These are phyloP conservation scores for Clitopilus passeckerianus DNA, from an alignment of 768 basidiomycete species.

Conservation along the genomic window DNA sequence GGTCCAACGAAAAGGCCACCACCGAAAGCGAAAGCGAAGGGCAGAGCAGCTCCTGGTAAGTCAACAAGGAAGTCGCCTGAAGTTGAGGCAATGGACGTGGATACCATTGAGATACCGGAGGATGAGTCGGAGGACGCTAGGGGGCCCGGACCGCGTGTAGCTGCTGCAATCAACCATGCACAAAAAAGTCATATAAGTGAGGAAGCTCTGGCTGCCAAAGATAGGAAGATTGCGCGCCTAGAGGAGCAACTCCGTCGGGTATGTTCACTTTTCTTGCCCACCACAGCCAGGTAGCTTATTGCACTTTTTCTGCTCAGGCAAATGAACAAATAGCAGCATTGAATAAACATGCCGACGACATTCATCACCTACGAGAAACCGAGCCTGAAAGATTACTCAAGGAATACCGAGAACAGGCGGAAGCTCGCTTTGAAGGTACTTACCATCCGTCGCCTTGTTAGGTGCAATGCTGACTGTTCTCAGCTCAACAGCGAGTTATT, in stretches of 20 bases:
- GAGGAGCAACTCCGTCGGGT: conserved; percentile 21
- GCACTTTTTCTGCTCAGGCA: conserved; percentile 19
- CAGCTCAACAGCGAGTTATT: conserved; percentile 56
- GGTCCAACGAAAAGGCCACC: conserved; percentile 19
- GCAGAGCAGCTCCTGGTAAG: conserved; percentile 9
- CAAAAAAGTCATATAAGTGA: background rate
- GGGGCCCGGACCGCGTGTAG: conserved; percentile 3
- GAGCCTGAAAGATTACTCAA: conserved; percentile 58
- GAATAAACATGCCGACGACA: conserved; percentile 52
- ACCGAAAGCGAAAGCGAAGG: conserved; percentile 28
- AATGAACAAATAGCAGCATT: conserved; percentile 42
- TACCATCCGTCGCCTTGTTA: background rate
- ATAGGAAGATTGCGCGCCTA: conserved; percentile 5
- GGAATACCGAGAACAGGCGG: conserved; percentile 43
- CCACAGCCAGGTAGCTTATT: background rate
- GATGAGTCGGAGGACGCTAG: conserved; percentile 12
- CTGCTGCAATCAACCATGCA: background rate
- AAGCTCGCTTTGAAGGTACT: conserved; percentile 45
- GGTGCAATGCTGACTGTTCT: background rate
- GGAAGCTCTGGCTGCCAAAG: background rate
- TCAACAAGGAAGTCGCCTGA: conserved; percentile 8
- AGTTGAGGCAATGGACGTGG: conserved; percentile 14
- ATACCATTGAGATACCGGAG: conserved; percentile 13
- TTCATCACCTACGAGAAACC: conserved; percentile 51
- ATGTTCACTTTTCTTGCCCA: conserved; percentile 1